Evolutionary conservation across 495 filamentous ascomycete genomes (phyloP).

Genomic region (Hypoxylon cercidicola): DNA sequence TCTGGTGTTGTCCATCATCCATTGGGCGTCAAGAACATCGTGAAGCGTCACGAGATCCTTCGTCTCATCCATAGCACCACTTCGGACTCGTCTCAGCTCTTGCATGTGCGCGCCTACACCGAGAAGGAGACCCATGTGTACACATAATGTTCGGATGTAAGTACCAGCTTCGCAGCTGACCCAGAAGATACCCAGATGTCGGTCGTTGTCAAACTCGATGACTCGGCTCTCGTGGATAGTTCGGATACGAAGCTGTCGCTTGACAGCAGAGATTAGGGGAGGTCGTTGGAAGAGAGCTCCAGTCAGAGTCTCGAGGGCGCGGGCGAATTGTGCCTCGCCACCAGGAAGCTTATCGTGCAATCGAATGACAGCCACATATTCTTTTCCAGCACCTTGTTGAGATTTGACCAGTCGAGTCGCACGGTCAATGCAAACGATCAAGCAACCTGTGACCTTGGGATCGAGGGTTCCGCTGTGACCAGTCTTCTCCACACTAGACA

Average conservation of each 20-base stretch:
- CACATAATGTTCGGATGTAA: slow-evolving; percentile 97
- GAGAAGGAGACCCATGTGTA: slow-evolving; percentile 90
- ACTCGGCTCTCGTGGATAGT: slow-evolving; percentile 96
- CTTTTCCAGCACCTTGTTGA: slow-evolving; percentile 95
- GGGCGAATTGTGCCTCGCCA: slow-evolving; percentile 86
- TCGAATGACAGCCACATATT: slow-evolving; percentile 70
- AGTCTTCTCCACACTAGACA: slow-evolving; percentile 86
- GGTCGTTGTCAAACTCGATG: slow-evolving; percentile 96
- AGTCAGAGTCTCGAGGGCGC: slow-evolving; percentile 92
- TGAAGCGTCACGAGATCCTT: slow-evolving; percentile 91
- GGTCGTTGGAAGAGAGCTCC: slow-evolving; percentile 98
- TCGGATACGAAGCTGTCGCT: slow-evolving; percentile 95
- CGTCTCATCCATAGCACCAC: slow-evolving; percentile 92
- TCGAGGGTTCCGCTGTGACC: slow-evolving; percentile 98
- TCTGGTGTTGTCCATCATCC: slow-evolving; percentile 88
- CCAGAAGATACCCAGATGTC: slow-evolving; percentile 99
- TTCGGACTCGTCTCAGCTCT: slow-evolving; percentile 91
- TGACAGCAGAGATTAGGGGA: slow-evolving; percentile 96
- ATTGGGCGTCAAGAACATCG: slow-evolving; percentile 95
- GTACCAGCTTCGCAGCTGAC: slow-evolving; percentile 98
- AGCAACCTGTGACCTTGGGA: slow-evolving; percentile 79
- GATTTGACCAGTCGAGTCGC: slow-evolving; percentile 97
- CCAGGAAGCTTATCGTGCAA: slow-evolving; percentile 92
- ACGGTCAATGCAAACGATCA: slow-evolving; percentile 95
- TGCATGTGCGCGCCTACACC: slow-evolving; percentile 99